Evolutionary conservation across 371 early-diverging fungal genomes (phyloP).

Genomic region (Syncephalis plumigaleata): DNA sequence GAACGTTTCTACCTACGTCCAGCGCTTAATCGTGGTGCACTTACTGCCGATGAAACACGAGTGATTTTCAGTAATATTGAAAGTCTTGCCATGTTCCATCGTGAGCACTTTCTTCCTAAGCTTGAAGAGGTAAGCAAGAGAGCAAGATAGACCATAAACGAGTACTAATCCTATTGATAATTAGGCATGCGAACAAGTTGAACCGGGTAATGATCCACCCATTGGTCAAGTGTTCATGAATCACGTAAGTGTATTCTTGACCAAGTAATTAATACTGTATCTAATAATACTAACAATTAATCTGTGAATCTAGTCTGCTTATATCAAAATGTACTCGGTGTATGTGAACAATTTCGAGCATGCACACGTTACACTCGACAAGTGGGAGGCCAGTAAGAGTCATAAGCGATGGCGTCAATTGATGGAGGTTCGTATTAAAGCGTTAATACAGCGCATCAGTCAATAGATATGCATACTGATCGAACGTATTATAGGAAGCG

Average conservation of each 20-base stretch:
- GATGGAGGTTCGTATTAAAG: no score
- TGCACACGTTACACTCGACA: conserved; percentile 27
- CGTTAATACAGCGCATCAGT: no score
- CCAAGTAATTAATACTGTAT: background rate
- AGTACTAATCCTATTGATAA: no score
- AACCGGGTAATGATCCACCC: conserved; percentile 1
- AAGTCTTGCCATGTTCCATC: conserved; percentile 45
- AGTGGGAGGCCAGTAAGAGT: conserved; percentile 12
- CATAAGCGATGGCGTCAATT: conserved; percentile 5
- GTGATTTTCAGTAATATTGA: conserved; percentile 49
- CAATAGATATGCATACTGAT: no score
- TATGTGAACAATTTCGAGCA: conserved; percentile 62
- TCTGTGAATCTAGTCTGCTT: conserved; percentile 16
- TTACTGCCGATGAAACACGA: conserved; percentile 21
- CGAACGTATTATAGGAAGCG: no score
- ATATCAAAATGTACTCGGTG: conserved; percentile 45
- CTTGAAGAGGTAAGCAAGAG: conserved; percentile 5
- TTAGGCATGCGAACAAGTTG: no score
- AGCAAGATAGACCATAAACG: no score
- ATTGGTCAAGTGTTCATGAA: conserved; percentile 24
- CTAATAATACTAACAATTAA: background rate
- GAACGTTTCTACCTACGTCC: conserved; percentile 19
- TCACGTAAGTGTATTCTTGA: conserved; percentile 5
- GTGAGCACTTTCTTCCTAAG: conserved; percentile 36
- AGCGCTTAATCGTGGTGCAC: conserved; percentile 4